Conservation (phyloP, 306 rosid genomes). For the Morella rubra region DNA sequence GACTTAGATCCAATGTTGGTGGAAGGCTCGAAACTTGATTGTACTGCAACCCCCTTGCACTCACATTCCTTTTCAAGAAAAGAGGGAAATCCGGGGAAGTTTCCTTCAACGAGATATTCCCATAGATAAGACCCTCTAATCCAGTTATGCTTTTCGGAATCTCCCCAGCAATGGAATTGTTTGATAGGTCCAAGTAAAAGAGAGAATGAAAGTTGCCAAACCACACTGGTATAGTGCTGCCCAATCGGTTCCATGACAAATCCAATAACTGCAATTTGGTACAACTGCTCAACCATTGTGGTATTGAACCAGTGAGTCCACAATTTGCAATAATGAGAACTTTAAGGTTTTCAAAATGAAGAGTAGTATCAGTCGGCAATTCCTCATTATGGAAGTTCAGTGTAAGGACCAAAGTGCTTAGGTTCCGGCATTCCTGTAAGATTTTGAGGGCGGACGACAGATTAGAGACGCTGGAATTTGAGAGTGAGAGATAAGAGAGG, state of each 20-base stretch:
- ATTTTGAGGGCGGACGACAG: constrained; percentile 38
- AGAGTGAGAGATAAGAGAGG: constrained; percentile 46
- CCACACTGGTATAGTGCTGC: constrained; percentile 48
- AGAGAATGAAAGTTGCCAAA: constrained; percentile 36
- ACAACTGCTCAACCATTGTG: constrained; percentile 47
- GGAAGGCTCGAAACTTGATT: constrained; percentile 51
- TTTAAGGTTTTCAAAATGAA: constrained; percentile 40
- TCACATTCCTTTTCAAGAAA: constrained; percentile 38
- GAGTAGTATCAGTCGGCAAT: constrained; percentile 32
- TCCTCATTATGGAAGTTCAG: constrained; percentile 47
- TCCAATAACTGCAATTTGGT: constrained; percentile 43
- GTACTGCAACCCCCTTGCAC: constrained; percentile 45
- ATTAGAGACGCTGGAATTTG: constrained; percentile 38
- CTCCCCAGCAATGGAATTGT: constrained; percentile 51
- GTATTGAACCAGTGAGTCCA: constrained; percentile 47
- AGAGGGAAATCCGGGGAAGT: constrained; percentile 45
- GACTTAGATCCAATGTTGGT: constrained; percentile 42
- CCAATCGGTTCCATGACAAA: constrained; percentile 52
- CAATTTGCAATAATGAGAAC: constrained; percentile 47
- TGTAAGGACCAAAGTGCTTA: constrained; percentile 48
- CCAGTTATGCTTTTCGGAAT: constrained; percentile 39
- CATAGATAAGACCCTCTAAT: constrained; percentile 27
- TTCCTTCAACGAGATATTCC: constrained; percentile 26
- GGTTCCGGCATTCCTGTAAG: constrained; percentile 45
- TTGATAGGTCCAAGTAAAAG: constrained; percentile 61